Conservation (phyloP, 2,329 filamentous ascomycete genomes). For the Helicocarpus griseus region DNA sequence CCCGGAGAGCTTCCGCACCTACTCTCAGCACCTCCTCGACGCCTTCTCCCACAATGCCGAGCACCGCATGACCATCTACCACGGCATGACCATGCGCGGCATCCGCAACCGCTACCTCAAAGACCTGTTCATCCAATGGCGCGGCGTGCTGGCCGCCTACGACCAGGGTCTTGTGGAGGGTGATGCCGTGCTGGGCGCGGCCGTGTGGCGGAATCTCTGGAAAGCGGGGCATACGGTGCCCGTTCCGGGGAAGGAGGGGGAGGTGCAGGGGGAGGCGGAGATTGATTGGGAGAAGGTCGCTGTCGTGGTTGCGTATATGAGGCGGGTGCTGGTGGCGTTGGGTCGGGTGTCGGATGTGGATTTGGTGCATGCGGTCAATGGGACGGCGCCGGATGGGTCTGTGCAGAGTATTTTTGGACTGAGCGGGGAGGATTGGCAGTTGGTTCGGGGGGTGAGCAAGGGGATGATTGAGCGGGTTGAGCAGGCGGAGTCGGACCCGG, state of each 20-base stretch:
- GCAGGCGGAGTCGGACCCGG: neutral
- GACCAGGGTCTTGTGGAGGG: slow-evolving; percentile 38
- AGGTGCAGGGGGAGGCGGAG: slow-evolving; percentile 26
- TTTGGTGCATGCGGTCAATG: slow-evolving; percentile 43
- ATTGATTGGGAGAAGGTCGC: slow-evolving; percentile 54
- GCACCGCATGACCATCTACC: slow-evolving; percentile 53
- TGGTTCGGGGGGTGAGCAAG: slow-evolving; percentile 16
- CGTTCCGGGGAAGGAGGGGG: slow-evolving; percentile 12
- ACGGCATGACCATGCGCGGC: slow-evolving; percentile 41
- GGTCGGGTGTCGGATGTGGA: slow-evolving; percentile 43
- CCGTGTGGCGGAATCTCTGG: slow-evolving; percentile 90
- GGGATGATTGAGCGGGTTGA: slow-evolving; percentile 10
- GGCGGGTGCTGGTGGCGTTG: slow-evolving; percentile 46
- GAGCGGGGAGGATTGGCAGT: slow-evolving; percentile 27
- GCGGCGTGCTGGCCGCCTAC: slow-evolving; percentile 66
- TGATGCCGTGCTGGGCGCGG: slow-evolving; percentile 45
- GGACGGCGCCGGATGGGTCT: slow-evolving; percentile 28
- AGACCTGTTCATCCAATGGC: slow-evolving; percentile 89
- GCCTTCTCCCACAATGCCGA: slow-evolving; percentile 67
- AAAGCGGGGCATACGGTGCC: slow-evolving; percentile 51
- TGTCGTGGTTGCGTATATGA: slow-evolving; percentile 54
- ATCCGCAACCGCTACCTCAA: slow-evolving; percentile 59
- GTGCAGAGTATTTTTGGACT: slow-evolving; percentile 24
- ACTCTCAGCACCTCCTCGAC: slow-evolving; percentile 85
- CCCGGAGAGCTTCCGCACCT: slow-evolving; percentile 56